Conservation (phyloP, 345 rosid genomes). For the Melaleuca quinquenervia region DNA sequence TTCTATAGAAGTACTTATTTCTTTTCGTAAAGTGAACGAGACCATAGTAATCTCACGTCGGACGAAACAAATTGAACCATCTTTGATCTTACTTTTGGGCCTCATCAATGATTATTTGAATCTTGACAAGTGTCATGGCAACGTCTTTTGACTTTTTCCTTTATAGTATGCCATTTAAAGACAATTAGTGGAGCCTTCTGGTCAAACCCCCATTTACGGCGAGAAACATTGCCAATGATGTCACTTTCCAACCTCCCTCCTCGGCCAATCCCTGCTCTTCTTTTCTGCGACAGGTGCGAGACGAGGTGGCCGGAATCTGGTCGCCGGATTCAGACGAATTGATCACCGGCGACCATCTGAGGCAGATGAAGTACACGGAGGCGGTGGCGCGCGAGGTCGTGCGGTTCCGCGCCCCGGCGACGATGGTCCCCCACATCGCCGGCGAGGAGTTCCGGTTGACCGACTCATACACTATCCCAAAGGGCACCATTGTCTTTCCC, state of each 20-base stretch:
- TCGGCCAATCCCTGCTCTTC: neutral
- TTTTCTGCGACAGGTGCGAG: conserved; percentile 27
- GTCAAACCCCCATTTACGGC: neutral
- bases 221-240: neutral
- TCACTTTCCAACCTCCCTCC: neutral
- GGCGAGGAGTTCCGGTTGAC: conserved; percentile 50
- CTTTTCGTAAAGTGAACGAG: neutral
- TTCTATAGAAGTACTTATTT: too few relatives aligned
- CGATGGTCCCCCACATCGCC: conserved; percentile 82
- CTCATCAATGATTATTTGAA: neutral
- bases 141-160: neutral
- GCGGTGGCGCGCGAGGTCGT: conserved; percentile 86
- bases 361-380: conserved; percentile 74
- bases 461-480: conserved; percentile 58
- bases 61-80: neutral
- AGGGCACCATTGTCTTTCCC: conserved; percentile 75
- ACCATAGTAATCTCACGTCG: too few relatives aligned
- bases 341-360: conserved; percentile 48
- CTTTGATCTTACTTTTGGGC: neutral
- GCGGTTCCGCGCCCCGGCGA: conserved; percentile 69
- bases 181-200: neutral
- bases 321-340: conserved; percentile 49
- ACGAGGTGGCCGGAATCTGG: conserved; percentile 59
- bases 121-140: neutral
- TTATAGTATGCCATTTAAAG: neutral